A percentile compares a stretch with the other conserved stretches of the same genome.
These are phyloP conservation scores for Penicillium sp. DNA, from an alignment of 2,329 filamentous ascomycete genomes.

Conservation along the genomic window DNA sequence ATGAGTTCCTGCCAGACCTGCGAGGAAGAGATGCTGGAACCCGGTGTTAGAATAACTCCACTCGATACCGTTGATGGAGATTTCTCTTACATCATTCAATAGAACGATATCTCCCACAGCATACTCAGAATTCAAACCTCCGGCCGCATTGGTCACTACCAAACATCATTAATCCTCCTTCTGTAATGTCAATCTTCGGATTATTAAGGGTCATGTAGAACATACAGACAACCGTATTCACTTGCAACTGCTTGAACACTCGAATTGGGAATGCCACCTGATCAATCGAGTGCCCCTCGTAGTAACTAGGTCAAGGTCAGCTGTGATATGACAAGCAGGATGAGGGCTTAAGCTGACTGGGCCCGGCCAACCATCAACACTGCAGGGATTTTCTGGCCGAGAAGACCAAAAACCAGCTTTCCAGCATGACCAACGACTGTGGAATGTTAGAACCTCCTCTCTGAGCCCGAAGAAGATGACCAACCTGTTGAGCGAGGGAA, in stretches of 20 bases:
- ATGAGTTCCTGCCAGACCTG: slow-evolving; percentile 61
- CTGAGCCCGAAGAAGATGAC: neutral
- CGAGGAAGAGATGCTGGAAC: slow-evolving; percentile 60
- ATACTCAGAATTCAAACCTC: slow-evolving; percentile 64
- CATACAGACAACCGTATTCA: slow-evolving; percentile 59
- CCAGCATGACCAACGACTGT: slow-evolving; percentile 61
- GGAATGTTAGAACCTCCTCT: slow-evolving; percentile 12
- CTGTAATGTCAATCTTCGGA: neutral
- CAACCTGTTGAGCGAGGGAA: slow-evolving; percentile 62
- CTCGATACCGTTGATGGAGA: neutral
- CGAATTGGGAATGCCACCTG: slow-evolving; percentile 63
- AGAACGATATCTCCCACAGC: slow-evolving; percentile 64
- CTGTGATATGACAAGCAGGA: neutral
- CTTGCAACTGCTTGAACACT: slow-evolving; percentile 62
- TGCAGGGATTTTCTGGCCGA: slow-evolving; percentile 57
- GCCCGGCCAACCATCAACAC: slow-evolving; percentile 65
- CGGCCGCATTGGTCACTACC: slow-evolving; percentile 65
- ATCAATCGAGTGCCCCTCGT: slow-evolving; percentile 65
- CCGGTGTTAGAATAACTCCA: slow-evolving; percentile 13
- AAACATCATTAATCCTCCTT: slow-evolving; percentile 8
- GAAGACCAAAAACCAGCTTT: slow-evolving; percentile 63
- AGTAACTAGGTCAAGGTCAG: slow-evolving; percentile 52
- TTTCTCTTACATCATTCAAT: slow-evolving; percentile 58
- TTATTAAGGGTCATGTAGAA: slow-evolving; percentile 9
- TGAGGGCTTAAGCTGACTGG: slow-evolving; percentile 52